Conservation (phyloP, 75 land plant species). For the Picea sitchensis region DNA sequence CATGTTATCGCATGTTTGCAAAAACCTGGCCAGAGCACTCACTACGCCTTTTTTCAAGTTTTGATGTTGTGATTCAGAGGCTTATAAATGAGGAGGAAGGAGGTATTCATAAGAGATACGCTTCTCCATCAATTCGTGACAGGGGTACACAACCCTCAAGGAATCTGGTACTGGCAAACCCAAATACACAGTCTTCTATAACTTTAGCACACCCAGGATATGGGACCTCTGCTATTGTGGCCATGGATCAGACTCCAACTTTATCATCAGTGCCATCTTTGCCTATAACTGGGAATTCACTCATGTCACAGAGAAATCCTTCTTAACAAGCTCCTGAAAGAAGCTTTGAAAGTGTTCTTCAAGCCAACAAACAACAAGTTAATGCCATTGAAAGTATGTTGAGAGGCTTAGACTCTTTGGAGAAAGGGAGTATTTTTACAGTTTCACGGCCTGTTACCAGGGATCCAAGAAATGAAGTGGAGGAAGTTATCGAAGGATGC, state of each 20-base stretch:
- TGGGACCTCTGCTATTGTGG: slow-evolving; percentile 83
- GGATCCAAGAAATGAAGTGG: slow-evolving; percentile 62
- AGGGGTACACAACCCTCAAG: slow-evolving; percentile 30
- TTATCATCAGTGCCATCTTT: slow-evolving; percentile 48
- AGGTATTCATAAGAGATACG: slow-evolving; percentile 77
- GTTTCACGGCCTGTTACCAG: slow-evolving; percentile 47
- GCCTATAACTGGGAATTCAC: slow-evolving; percentile 29
- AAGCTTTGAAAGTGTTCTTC: slow-evolving; percentile 89
- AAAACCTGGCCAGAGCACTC: slow-evolving; percentile 98
- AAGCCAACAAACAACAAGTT: slow-evolving; percentile 96
- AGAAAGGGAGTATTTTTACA: slow-evolving; percentile 39
- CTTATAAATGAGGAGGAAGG: slow-evolving; percentile 97
- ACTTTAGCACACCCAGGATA: slow-evolving; percentile 47
- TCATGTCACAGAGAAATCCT: slow-evolving; percentile 55
- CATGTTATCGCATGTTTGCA: slow-evolving; percentile 87
- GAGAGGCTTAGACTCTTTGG: slow-evolving; percentile 67
- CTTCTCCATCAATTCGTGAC: slow-evolving; percentile 86
- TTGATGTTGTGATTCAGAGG: slow-evolving; percentile 95
- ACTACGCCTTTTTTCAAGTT: slow-evolving; percentile 65
- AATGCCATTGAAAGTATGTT: slow-evolving; percentile 96
- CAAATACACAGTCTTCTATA: slow-evolving; percentile 28
- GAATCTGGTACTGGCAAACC: slow-evolving; percentile 33
- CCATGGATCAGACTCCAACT: slow-evolving; percentile 71
- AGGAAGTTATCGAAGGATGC: slow-evolving; percentile 41
- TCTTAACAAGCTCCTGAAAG: slow-evolving; percentile 62